Conservation (phyloP, 139 green algal genomes). For the Tetraselmis striata region DNA sequence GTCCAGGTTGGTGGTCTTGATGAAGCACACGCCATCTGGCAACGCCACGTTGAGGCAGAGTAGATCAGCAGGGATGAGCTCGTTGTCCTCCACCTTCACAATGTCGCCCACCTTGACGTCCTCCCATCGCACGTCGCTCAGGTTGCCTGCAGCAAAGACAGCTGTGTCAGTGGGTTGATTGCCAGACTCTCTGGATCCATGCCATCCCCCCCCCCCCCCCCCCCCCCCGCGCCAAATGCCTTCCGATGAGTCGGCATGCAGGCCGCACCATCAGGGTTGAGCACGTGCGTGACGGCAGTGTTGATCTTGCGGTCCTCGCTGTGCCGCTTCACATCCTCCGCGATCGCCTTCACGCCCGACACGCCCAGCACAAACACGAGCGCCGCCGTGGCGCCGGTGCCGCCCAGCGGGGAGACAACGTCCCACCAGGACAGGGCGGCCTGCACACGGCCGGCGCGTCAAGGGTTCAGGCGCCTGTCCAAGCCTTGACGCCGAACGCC, state of each 20-base stretch:
- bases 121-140: constrained; percentile 42
- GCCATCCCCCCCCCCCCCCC: no score
- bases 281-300: constrained; percentile 50
- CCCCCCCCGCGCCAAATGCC: neutral
- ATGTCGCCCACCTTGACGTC: constrained; percentile 59
- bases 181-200: no score
- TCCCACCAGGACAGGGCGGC: constrained; percentile 48
- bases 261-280: constrained; percentile 24
- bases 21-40: constrained; percentile 70
- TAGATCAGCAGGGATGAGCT: constrained; percentile 43
- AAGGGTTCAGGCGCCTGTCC: no score
- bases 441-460: constrained; percentile 22
- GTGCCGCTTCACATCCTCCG: constrained; percentile 72
- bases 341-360: constrained; percentile 66
- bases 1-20: constrained; percentile 89
- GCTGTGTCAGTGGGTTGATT: no score
- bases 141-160: constrained; percentile 23
- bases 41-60: constrained; percentile 51
- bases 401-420: constrained; percentile 48
- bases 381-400: constrained; percentile 42
- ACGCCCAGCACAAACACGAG: constrained; percentile 69
- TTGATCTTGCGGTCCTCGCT: constrained; percentile 65
- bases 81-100: constrained; percentile 48
- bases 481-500: no score
- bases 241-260: neutral